Evolutionary conservation across 148 eudicot genomes (phyloP).

Genomic region (Vaccinium macrocarpon): DNA sequence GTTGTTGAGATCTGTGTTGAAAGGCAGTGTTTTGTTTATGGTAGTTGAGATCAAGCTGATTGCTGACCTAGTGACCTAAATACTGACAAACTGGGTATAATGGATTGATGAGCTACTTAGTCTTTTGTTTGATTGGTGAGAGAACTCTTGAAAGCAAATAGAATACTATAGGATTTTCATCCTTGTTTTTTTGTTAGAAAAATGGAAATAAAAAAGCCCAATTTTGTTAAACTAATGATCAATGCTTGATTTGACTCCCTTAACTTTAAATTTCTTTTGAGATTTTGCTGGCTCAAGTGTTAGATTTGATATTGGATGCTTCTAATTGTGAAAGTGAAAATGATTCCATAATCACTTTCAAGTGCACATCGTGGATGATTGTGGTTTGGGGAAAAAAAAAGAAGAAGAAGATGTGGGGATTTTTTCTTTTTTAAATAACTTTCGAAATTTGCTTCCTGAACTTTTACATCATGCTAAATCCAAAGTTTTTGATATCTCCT

Average conservation of each 20-base stretch:
- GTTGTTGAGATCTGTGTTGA: constrained; percentile 13
- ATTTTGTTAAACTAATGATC: neutral
- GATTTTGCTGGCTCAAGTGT: neutral
- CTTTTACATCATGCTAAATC: neutral
- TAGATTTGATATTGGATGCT: neutral
- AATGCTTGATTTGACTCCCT: neutral
- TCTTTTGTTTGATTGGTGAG: neutral
- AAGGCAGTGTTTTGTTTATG: neutral
- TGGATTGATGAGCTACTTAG: neutral
- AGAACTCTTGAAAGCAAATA: neutral
- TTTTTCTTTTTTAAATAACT: neutral
- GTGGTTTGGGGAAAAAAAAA: neutral
- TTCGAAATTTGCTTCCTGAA: neutral
- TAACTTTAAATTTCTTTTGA: neutral
- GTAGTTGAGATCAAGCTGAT: constrained; percentile 17
- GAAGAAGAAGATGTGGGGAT: neutral
- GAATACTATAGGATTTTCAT: neutral
- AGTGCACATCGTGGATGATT: neutral
- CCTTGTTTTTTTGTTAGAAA: neutral
- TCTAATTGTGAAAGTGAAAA: neutral
- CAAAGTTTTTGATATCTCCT: neutral
- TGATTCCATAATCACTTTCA: neutral
- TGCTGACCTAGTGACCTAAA: constrained; percentile 16
- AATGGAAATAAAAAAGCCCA: neutral
- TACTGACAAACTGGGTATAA: neutral